Evolutionary conservation across 805 yeast genomes (phyloP), one percentile per base, ranked within the genome.

Genomic region (Hanseniaspora osmophila): DNA sequence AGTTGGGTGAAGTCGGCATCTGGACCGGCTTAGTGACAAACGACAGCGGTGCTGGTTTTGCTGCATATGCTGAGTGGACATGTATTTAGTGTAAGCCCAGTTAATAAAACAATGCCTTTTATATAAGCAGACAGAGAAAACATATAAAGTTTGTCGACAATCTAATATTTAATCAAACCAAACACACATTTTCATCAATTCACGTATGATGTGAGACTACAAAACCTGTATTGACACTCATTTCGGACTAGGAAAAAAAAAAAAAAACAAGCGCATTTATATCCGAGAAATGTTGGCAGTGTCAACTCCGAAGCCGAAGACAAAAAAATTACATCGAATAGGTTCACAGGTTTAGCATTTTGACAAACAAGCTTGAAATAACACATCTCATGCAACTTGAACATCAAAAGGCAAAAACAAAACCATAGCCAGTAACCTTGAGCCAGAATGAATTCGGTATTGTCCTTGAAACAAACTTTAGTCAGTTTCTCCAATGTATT

Each of bases 31-130:
- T 88, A 41, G 85, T 85, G 0, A 74, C 82, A 37, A 80, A 85
- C 10, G 90, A 85, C 50, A 74, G 78, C 37, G 84, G 84, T 3
- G 71, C 71, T 45, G 79, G 86, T 45, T 84, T 95, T 85, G 81
- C 86, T 54, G 85, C 84, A 2, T 86, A 84, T 63, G 87, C 94
- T 12, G 95, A 87, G 61, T 90, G 98, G 98, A 67, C 68, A 30
- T 81, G 90, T 60, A 60, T 65, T 16, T 63, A n/a, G n/a, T n/a
- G n/a, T n/a, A n/a, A n/a, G n/a, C n/a, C n/a, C n/a, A n/a, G n/a
- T n/a, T n/a, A 52, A 27, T 22, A 7, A 22, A 22, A 7, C 27
- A 22, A 4, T 22, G 27, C 27, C 27, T 22, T 22, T 22, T 22
- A 22, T 22, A 33, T 45, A 27, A 38, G 30, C 15, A 42, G 32